Evolutionary conservation across 2,329 filamentous ascomycete genomes (phyloP).

Genomic region (Plectosphaerella plurivora): DNA sequence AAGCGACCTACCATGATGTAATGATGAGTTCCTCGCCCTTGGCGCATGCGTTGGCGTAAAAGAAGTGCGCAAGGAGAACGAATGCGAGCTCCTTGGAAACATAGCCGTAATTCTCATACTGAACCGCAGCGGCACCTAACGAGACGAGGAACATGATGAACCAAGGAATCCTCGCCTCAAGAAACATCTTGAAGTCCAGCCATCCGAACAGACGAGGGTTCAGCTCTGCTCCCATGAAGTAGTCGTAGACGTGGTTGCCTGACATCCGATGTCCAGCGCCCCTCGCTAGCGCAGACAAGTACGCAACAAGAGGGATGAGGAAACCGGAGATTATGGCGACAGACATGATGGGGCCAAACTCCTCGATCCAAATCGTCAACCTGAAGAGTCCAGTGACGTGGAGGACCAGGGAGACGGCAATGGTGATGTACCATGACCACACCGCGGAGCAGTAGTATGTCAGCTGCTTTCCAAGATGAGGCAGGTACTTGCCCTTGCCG

Average conservation of each 20-base stretch:
- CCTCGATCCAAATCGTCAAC: constrained; percentile 86
- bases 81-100: constrained; percentile 79
- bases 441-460: constrained; percentile 93
- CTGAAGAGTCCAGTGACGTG: constrained; percentile 84
- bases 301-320: constrained; percentile 76
- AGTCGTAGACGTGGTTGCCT: constrained; percentile 78
- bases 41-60: constrained; percentile 87
- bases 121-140: constrained; percentile 70
- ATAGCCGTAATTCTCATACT: constrained; percentile 82
- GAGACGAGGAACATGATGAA: constrained; percentile 80
- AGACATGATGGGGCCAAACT: constrained; percentile 89
- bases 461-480: constrained; percentile 79
- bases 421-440: constrained; percentile 81
- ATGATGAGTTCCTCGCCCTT: constrained; percentile 91
- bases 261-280: constrained; percentile 92
- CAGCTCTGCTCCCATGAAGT: constrained; percentile 89
- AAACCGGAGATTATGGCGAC: constrained; percentile 94
- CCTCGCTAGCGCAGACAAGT: constrained; percentile 75
- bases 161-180: constrained; percentile 89
- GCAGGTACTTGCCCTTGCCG: constrained; percentile 81
- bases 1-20: constrained; percentile 29
- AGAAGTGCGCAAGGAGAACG: constrained; percentile 81
- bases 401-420: constrained; percentile 63
- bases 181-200: constrained; percentile 95
- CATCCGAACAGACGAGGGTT: constrained; percentile 84